Evolutionary conservation across 2,329 filamentous ascomycete genomes (phyloP).

Genomic region (Graphilbum ipis-grandicollis): DNA sequence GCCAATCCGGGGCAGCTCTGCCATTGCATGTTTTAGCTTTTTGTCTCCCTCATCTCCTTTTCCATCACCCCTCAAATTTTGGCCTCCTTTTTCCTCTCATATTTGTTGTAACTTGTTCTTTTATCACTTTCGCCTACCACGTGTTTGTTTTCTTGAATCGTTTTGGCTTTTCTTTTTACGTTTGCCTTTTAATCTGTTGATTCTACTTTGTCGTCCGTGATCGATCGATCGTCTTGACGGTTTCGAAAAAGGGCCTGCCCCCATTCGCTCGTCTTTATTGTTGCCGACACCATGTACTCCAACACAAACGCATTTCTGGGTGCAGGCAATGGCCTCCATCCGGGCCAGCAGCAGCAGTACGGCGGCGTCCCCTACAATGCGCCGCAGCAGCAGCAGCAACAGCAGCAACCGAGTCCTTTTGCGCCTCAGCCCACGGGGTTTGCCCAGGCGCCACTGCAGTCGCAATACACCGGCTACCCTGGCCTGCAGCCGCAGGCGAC

Average conservation of each 20-base stretch:
- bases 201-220: no score
- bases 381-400: constrained; percentile 28
- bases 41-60: neutral
- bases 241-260: neutral
- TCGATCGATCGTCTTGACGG: neutral
- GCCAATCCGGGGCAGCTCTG: neutral
- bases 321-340: constrained; percentile 53
- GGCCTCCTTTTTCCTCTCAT: neutral
- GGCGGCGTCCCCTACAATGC: constrained; percentile 24
- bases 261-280: neutral
- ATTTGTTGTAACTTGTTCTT: no score
- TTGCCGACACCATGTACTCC: constrained; percentile 54
- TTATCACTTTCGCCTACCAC: no score
- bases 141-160: no score
- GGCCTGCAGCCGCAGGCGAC: constrained; percentile 27
- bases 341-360: constrained; percentile 46
- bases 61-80: neutral
- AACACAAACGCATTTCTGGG: constrained; percentile 76
- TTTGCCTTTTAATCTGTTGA: neutral
- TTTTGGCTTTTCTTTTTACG: neutral
- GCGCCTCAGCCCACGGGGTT: constrained; percentile 44
- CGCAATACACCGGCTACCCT: constrained; percentile 45
- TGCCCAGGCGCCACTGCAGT: constrained; percentile 34
- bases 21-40: neutral
- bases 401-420: constrained; percentile 36